Evolutionary conservation across 352 stramenopile species (phyloP).

Genomic region (Thalassiosira livingstoniorum): DNA sequence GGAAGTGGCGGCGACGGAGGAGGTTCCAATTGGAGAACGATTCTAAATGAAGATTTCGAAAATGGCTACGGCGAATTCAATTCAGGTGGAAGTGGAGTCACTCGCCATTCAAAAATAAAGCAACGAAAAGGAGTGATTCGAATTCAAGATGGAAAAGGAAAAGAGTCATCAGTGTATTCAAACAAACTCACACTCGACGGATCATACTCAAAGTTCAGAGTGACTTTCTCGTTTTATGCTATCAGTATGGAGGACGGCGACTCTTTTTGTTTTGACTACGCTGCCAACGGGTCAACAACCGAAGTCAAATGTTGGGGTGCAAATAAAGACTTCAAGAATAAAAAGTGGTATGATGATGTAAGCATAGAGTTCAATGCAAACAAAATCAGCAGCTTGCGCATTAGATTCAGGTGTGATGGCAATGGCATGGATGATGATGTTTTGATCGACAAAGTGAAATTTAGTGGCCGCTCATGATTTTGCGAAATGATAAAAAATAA

Average conservation of each 20-base stretch:
- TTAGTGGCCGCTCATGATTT: too few species aligned
- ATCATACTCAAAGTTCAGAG: constrained; percentile 17
- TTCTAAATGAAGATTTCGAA: constrained; percentile 26
- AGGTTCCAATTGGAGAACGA: constrained; percentile 7
- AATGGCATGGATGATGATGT: constrained; percentile 23
- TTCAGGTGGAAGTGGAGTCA: not conserved
- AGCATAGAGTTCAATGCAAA: not conserved
- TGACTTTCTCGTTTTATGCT: constrained; percentile 16
- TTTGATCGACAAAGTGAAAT: constrained; percentile 20
- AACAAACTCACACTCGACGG: constrained; percentile 6
- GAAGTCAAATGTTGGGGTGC: constrained; percentile 53
- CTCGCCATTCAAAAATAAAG: constrained; percentile 4
- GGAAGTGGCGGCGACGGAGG: too few species aligned
- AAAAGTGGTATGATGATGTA: constrained; percentile 22
- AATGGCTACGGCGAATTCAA: constrained; percentile 10
- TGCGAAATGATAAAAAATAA: too few species aligned
- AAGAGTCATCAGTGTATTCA: not conserved
- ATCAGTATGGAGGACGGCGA: constrained; percentile 19
- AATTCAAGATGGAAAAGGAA: constrained; percentile 10
- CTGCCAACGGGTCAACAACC: constrained; percentile 20
- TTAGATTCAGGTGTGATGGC: constrained; percentile 27
- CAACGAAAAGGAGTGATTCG: constrained; percentile 13
- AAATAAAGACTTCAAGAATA: constrained; percentile 48
- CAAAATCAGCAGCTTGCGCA: not conserved
- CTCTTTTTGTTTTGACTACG: constrained; percentile 36